Evolutionary conservation across 208 protist genomes (phyloP).

Genomic region (Crithidia acanthocephali): DNA sequence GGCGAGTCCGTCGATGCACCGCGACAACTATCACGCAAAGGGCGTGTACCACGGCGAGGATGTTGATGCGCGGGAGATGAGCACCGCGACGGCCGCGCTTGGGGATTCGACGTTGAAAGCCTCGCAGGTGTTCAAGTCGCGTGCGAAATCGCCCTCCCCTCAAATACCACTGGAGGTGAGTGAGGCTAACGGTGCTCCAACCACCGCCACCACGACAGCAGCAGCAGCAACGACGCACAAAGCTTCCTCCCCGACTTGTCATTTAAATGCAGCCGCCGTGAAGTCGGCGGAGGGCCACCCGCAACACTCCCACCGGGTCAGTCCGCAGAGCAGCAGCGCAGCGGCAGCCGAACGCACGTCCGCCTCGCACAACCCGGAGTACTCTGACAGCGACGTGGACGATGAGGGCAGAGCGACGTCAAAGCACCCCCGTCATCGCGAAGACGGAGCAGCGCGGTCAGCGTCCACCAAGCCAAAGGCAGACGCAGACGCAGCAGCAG

Average conservation of each 20-base stretch:
- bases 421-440: not conserved
- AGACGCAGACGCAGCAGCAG: not conserved
- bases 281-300: too few species aligned
- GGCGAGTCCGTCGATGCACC: conserved; percentile 11
- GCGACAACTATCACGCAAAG: conserved; percentile 3
- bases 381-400: conserved; percentile 19
- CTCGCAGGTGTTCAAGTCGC: not conserved
- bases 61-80: conserved; percentile 7
- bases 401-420: not conserved
- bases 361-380: conserved; percentile 13
- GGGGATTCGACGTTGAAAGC: not conserved
- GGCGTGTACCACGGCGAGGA: conserved; percentile 2
- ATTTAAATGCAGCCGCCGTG: too few species aligned
- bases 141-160: not conserved
- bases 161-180: not conserved
- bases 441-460: not conserved
- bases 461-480: not conserved
- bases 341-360: not conserved
- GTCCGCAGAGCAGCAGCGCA: not conserved
- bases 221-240: not conserved
- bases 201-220: not conserved
- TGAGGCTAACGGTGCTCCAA: not conserved
- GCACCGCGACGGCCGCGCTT: not conserved
- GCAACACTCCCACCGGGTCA: not conserved
- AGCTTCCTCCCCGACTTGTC: too few species aligned